Evolutionary conservation across 139 green algal genomes (phyloP).

Genomic region (Volvox africanus): DNA sequence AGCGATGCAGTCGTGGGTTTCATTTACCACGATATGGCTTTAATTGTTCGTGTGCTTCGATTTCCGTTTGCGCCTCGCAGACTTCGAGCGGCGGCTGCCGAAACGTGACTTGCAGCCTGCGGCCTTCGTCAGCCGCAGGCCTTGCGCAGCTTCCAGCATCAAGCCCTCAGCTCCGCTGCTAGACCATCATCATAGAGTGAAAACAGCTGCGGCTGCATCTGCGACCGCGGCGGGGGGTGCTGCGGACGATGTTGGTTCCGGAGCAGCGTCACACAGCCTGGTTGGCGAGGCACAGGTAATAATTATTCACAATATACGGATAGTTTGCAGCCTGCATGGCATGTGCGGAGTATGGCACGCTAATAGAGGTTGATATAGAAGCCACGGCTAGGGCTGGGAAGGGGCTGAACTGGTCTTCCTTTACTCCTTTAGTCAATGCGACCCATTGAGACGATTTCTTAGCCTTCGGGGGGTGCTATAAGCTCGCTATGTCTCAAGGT

Average conservation of each 20-base stretch:
- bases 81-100: not conserved
- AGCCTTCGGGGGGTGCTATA: no score
- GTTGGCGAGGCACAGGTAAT: not conserved
- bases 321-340: no score
- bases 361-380: no score
- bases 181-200: not conserved
- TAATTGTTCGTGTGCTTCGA: not conserved
- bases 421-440: no score
- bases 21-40: not conserved
- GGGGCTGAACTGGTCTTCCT: no score
- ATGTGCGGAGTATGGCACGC: no score
- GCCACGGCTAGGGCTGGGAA: no score
- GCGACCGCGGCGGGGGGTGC: not conserved
- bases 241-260: not conserved
- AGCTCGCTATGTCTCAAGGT: no score
- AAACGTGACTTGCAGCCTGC: not conserved
- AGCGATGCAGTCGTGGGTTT: not conserved
- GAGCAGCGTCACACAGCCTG: not conserved
- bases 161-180: not conserved
- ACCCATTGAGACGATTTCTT: no score
- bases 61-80: not conserved
- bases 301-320: no score
- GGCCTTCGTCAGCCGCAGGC: not conserved
- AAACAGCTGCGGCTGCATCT: not conserved
- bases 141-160: not conserved